Evolutionary conservation across 129 eudicot genomes (phyloP).

Genomic region (Arctium lappa): DNA sequence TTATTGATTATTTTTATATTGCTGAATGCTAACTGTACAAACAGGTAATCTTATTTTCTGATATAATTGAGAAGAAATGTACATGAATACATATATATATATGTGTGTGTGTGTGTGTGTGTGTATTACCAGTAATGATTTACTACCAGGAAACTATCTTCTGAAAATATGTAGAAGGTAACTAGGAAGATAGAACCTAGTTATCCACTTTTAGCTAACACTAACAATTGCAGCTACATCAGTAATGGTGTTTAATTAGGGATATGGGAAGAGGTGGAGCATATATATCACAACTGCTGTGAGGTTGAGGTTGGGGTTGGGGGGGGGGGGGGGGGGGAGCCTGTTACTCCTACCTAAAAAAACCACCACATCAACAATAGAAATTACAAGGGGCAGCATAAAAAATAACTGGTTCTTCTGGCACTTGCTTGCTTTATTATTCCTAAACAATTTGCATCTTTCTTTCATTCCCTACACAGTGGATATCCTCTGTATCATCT

Average conservation of each 20-base stretch:
- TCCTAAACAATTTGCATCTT: neutral
- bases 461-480: neutral
- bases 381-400: neutral
- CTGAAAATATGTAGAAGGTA: neutral
- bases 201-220: neutral
- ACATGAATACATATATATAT: neutral
- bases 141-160: neutral
- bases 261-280: neutral
- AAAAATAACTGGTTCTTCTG: neutral
- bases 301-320: neutral
- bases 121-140: no score
- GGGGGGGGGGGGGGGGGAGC: neutral
- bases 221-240: neutral
- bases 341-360: neutral
- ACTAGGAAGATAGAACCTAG: neutral
- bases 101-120: no score
- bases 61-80: neutral
- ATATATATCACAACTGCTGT: no score
- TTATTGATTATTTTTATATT: constrained; percentile 4
- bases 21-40: neutral
- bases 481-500: neutral
- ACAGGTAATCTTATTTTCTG: neutral
- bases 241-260: neutral
- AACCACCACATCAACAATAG: neutral
- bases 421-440: neutral